Base-by-base conservation (phyloP, 2,329 filamentous ascomycete species). In the Alternaria sp. region DNA sequence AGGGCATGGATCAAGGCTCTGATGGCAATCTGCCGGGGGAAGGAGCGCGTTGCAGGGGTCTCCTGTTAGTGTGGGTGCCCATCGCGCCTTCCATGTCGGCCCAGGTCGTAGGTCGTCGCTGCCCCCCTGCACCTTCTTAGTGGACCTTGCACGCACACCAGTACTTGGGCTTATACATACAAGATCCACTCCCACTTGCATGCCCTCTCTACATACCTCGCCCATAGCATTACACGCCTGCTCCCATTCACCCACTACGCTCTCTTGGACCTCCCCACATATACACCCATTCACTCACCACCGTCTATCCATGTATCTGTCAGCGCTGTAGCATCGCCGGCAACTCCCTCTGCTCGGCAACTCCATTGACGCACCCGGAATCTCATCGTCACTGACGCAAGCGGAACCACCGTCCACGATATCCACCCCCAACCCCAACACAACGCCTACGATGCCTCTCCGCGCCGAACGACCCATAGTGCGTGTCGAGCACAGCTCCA, bases 401-500 rank as follows among this genome's bases (percentile, higher is more conserved):
- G 64, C 70, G 65, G 67, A 53, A 49, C 62, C 49, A 41, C 30
- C 9, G 28, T 23, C 25, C 5, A 37, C 30, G 49, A 18, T 12
- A 54, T n/a, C 33, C 21, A n/a, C 18, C 54, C 55, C 26, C 33
- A 25, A 49, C 53, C 25, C 59, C 58, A 56, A 46, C 26, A 50
- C 46, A 18, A 37, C 61, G 46, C 57, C 30, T 75, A 83, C 67
- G 43, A 98, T 98, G 95, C 93, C 93, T 83, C 89, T 92, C 78
- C 87, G 88, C 82, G 86, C 97, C 81, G 89, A 92, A 81, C 90
- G 91, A 65, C 92, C 95, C 76, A 92, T 98, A 79, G 86, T 98
- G 77, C 94, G 93, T 67, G 92, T 98, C 80, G 94, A 97, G 84
- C 90, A 93, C 69, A 92, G 91, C 78, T 91, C 95, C 72, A 94